Evolutionary conservation across 1,284 basidiomycete genomes (phyloP), one percentile per base, ranked within the genome.

Genomic region (Sutorius eximius): DNA sequence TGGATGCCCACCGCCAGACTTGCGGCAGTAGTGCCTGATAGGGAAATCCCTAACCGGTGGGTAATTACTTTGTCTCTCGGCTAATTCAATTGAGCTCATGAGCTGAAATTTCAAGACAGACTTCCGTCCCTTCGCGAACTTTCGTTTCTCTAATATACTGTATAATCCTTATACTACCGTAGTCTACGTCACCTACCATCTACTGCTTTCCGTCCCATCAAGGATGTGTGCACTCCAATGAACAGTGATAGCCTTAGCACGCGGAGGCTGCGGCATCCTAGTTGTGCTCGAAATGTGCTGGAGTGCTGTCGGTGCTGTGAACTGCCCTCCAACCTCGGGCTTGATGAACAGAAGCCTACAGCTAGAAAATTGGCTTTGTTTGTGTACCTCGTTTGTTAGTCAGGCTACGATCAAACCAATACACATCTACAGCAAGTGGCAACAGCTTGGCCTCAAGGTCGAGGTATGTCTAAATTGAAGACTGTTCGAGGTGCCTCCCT

Each of bases 1-100:
- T 71, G 57, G 49, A 57, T 0, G 0, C 16, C 1, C 65, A 67
- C 15, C 58, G 57, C 37, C n/a, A 7, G 16, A 11, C 3, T 2
- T 66, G 65, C 40, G 13, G 3, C 6, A 18, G 20, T 20, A 33
- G 6, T 16, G n/a, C 18, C 36, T 61, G 36, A 61, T 8, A 27
- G 12, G 5, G 29, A n/a, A 15, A 7, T 27, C 15, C 11, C 43
- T 27, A 7, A 38, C 47, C 38, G 13, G 61, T 66, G 33, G 44
- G 54, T 32, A 30, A 38, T 40, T 10, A 15, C 27, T 7, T 45
- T 2, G 5, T 15, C 7, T 16, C 12, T 45, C 24, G 18, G 22
- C 24, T 44, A n/a, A 2, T 32, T 47, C 30, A 3, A 15, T 46
- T 30, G 1, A 11, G 45, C 24, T 38, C 20, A 41, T 33, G 29